A percentile compares a stretch with the other conserved stretches of the same genome.
Evolutionary conservation across 2,329 filamentous ascomycete species (phyloP).

Genomic region (Epicoccum sorghinum): DNA sequence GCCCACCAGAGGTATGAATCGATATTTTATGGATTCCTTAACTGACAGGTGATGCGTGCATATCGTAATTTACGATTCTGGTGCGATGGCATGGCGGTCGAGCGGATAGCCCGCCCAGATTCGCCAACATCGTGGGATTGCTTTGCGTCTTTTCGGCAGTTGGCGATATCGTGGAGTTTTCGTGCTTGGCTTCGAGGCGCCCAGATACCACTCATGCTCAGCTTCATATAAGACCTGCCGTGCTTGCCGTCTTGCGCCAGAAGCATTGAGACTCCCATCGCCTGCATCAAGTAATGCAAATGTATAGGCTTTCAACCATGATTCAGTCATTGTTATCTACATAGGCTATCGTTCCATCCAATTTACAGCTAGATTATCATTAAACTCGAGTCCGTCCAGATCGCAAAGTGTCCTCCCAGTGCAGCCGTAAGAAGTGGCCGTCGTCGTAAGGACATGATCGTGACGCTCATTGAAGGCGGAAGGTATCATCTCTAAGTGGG

Average conservation of each 20-base stretch:
- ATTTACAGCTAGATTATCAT: conserved; percentile 23
- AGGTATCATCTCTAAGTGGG: conserved; percentile 30
- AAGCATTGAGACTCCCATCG: not conserved
- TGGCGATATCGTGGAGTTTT: not conserved
- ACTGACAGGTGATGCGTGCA: conserved; percentile 18
- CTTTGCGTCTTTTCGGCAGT: not conserved
- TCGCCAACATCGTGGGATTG: conserved; percentile 1
- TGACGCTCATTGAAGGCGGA: conserved; percentile 38
- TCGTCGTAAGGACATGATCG: conserved; percentile 30
- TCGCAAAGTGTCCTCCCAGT: conserved; percentile 7
- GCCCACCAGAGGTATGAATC: not conserved
- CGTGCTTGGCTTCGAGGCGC: conserved; percentile 5
- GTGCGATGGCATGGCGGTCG: conserved; percentile 3
- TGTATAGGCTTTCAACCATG: not conserved
- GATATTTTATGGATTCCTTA: not conserved
- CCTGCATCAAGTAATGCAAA: not conserved
- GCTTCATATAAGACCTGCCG: not conserved
- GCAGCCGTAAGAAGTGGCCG: conserved; percentile 14
- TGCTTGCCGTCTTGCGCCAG: not conserved
- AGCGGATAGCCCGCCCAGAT: conserved; percentile 14
- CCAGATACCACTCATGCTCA: not conserved
- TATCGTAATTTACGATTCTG: conserved; percentile 24
- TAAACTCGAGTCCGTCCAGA: conserved; percentile 15
- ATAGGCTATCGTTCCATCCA: conserved; percentile 6
- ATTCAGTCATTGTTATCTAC: not conserved